Evolutionary conservation across 768 basidiomycete genomes (phyloP).

Genomic region (Amanita pallidorosea): DNA sequence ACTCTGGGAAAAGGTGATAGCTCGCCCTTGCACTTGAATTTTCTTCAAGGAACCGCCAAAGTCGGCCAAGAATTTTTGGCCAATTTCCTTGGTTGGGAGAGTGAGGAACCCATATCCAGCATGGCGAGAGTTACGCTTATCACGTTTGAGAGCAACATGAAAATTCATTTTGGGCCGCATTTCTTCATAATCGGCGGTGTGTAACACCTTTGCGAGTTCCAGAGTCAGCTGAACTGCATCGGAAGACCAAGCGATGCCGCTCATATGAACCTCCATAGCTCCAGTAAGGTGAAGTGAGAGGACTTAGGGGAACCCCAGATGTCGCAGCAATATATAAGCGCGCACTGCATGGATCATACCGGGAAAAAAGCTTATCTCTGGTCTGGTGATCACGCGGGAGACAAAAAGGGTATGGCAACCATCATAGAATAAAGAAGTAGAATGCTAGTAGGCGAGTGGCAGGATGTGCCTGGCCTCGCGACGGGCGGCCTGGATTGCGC

Average conservation of each 20-base stretch:
- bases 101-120: conserved; percentile 36
- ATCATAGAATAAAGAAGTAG: neutral
- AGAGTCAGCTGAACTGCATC: conserved; percentile 19
- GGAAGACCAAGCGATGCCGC: conserved; percentile 20
- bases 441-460: conserved; percentile 15
- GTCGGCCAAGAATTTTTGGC: conserved; percentile 28
- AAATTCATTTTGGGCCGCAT: conserved; percentile 36
- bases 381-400: neutral
- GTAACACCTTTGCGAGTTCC: conserved; percentile 33
- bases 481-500: conserved; percentile 40
- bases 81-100: conserved; percentile 30
- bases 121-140: conserved; percentile 22
- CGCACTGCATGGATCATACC: neutral
- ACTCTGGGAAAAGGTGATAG: conserved; percentile 22
- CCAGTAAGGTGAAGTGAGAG: neutral
- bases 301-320: neutral
- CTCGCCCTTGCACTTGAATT: conserved; percentile 20
- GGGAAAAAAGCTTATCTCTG: neutral
- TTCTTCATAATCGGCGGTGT: conserved; percentile 26
- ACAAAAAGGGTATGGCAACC: neutral
- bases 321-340: conserved; percentile 1
- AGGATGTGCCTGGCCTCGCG: conserved; percentile 56
- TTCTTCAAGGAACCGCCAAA: conserved; percentile 20
- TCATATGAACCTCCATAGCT: conserved; percentile 32
- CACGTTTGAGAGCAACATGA: conserved; percentile 36